Conservation (phyloP, 2,329 filamentous ascomycete genomes). For the Fusarium cyanostomum region DNA sequence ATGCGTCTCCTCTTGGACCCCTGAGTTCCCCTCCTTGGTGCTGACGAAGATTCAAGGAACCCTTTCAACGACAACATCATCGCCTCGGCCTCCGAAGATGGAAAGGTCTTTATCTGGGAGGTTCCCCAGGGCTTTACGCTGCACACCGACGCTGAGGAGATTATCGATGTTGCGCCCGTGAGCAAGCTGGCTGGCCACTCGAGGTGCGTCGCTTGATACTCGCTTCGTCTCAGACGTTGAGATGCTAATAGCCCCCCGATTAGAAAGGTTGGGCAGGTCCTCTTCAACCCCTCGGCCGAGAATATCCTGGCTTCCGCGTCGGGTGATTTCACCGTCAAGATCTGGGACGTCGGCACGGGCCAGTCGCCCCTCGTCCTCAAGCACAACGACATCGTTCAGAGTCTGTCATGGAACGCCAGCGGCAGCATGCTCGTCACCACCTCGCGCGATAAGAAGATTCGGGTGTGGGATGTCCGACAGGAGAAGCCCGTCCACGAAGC, state of each 20-base stretch:
- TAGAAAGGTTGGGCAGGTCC: slow-evolving; percentile 96
- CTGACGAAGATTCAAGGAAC: slow-evolving; percentile 67
- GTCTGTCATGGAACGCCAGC: slow-evolving; percentile 92
- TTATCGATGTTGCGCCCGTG: slow-evolving; percentile 81
- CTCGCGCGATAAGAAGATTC: slow-evolving; percentile 96
- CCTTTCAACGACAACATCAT: slow-evolving; percentile 95
- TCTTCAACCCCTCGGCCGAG: slow-evolving; percentile 96
- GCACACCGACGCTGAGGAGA: slow-evolving; percentile 84
- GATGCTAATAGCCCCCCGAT: slow-evolving; percentile 26
- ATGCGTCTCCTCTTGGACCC: slow-evolving; percentile 45
- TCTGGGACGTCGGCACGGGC: slow-evolving; percentile 91
- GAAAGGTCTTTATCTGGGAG: slow-evolving; percentile 96
- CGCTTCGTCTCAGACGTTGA: background rate
- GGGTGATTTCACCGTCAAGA: slow-evolving; percentile 92
- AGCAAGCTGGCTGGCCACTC: slow-evolving; percentile 87
- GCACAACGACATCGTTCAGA: slow-evolving; percentile 93
- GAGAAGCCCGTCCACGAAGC: slow-evolving; percentile 87
- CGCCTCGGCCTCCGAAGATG: slow-evolving; percentile 94
- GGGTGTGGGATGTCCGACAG: slow-evolving; percentile 97
- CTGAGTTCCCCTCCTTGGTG: slow-evolving; percentile 4
- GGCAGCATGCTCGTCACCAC: slow-evolving; percentile 90
- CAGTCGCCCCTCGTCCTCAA: slow-evolving; percentile 79
- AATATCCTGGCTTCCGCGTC: slow-evolving; percentile 95
- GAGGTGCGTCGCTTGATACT: slow-evolving; percentile 63
- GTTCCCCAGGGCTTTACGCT: slow-evolving; percentile 89